A percentile compares a stretch with the other conserved stretches of the same genome.
Evolutionary conservation across 257 asterid genomes (phyloP).

Genomic region (Asclepias syriaca): DNA sequence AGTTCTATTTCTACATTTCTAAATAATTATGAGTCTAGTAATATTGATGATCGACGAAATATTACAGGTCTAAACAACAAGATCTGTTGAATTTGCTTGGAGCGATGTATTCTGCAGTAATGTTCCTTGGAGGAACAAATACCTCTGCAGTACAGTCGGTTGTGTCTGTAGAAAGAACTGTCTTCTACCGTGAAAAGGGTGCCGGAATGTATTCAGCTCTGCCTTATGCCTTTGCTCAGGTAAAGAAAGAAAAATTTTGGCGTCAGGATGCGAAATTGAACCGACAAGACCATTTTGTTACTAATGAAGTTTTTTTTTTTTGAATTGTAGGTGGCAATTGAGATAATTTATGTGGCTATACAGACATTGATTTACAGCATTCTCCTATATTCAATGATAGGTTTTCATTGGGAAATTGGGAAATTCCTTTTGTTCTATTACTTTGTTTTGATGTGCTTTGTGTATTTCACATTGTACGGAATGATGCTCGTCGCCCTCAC

Average conservation of each 20-base stretch:
- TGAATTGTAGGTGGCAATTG: slow-evolving; percentile 54
- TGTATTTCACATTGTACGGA: slow-evolving; percentile 69
- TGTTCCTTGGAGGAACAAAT: slow-evolving; percentile 83
- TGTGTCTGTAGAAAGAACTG: slow-evolving; percentile 74
- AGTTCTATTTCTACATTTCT: too few species aligned
- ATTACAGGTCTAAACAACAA: slow-evolving; percentile 49
- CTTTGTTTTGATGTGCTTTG: slow-evolving; percentile 67
- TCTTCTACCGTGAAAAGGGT: slow-evolving; percentile 79
- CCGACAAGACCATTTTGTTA: not conserved
- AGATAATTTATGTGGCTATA: slow-evolving; percentile 46
- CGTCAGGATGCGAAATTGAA: too few species aligned
- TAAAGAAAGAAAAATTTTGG: not conserved
- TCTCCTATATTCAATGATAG: slow-evolving; percentile 66
- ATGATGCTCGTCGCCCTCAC: slow-evolving; percentile 89
- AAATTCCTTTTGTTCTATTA: slow-evolving; percentile 69
- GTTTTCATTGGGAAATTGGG: slow-evolving; percentile 50
- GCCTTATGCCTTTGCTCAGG: slow-evolving; percentile 73
- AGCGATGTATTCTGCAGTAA: slow-evolving; percentile 70
- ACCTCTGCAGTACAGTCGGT: slow-evolving; percentile 72
- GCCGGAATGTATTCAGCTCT: slow-evolving; percentile 79
- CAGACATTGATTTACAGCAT: slow-evolving; percentile 66
- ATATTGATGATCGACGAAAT: too few species aligned
- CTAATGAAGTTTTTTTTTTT: not conserved
- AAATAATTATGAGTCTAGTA: too few species aligned
- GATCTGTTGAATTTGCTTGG: slow-evolving; percentile 64